Base-by-base conservation (phyloP, 768 basidiomycete genomes). In the Lactarius trivialis region DNA sequence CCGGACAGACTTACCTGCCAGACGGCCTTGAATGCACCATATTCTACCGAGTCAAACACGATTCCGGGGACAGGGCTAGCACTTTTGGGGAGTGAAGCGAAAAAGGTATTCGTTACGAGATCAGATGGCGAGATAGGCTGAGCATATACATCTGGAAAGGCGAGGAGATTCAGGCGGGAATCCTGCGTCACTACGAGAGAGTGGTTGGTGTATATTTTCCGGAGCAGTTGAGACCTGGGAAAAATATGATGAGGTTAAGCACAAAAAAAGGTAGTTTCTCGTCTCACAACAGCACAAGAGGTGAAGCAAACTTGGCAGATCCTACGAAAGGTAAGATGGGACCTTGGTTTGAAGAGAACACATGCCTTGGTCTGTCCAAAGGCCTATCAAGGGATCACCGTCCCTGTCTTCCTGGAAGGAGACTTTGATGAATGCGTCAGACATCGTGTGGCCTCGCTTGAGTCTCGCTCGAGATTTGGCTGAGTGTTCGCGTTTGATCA, bases 201-300 rank as follows among this genome's bases (percentile, higher is more conserved):
- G 67, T 86, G 77, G 11, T 81, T 78, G 7, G 88, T 85, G 69
- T 89, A 84, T 17, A 86, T 60, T 66, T 76, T 79, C 39, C 78
- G 81, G 41, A 91, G 75, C 7, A 56, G 49, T 33, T 41, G 77
- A 73, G 61, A 84, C 76, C 70, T 67, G 80, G 73, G 64, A 17
- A 55, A 50, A 7, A 33, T 19, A 49, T 24, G 26, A 14, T 34
- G 12, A 24, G 21, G 8, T 28, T n/a, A 43, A 52, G 58, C 39
- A n/a, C n/a, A n/a, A n/a, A n/a, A n/a, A n/a, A 52, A 32, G 12
- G 26, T 28, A 21, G 43, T 33, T 24, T 30, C 21, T 17, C 30
- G 33, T 49, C 64, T 48, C 45, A 65, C 63, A 65, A 32, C 50
- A 60, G 73, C 17, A 82, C 70, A 15, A 76, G 68, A 1, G 82